Evolutionary conservation across 306 rosid genomes (phyloP), one percentile per base, ranked within the genome.

Genomic region (Hippophae rhamnoides): DNA sequence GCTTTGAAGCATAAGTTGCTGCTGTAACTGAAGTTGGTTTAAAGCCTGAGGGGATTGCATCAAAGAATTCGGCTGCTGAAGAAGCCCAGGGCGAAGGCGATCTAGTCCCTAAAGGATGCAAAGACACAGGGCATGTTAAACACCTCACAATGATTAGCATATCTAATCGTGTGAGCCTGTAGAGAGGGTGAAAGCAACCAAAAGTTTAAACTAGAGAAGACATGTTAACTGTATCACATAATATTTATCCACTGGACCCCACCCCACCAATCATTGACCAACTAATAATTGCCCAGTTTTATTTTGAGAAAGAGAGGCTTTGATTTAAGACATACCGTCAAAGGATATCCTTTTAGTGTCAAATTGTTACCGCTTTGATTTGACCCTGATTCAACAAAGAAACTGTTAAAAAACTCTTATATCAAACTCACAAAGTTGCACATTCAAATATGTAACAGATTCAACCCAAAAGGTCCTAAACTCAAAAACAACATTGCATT

Each of bases 261-360:
- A 47, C 31, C 6, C 3, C 10, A 25, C n/a, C 10, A 61, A 48
- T 57, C 26, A 61, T 41, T 14, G 14, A 50, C 47, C 25, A 47
- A 50, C 54, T 38, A 41, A 59, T 23, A 50, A 61, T 43, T 31
- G 38, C 38, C 38, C 38, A 31, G 38, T 31, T 31, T 31, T 31
- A 4, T 31, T 31, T 31, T 31, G 38, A 31, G 38, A 31, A 31
- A 31, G 38, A 38, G 25, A 57, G 14, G 43, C 63, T 8, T 59
- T 12, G 66, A 55, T 60, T 44, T 49, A 61, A 54, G 56, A 62
- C 86, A 55, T 82, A 87, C 95, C 23, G 75, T 71, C 59, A 82
- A 67, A 72, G 95, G 89, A 82, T 86, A 79, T 55, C 93, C 95
- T 52, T 80, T 87, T 71, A 82, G 68, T 65, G 85, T 76, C 82